phyloP scores from a whole-genome alignment of 2,329 filamentous ascomycete species.

The Trichoderma sp. region DNA sequence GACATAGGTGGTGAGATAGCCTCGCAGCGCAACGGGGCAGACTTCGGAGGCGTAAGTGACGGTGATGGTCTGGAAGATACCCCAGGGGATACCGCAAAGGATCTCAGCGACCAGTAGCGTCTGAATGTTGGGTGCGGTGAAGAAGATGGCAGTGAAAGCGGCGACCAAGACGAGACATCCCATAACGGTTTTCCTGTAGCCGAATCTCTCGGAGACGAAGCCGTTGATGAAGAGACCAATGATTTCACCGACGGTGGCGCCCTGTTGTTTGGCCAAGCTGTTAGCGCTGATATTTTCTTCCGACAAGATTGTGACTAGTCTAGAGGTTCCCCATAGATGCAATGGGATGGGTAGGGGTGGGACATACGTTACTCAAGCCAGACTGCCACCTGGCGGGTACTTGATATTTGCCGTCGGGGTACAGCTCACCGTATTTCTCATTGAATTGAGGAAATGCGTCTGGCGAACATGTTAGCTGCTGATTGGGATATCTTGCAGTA shows the following conservation, averaged over 20 bases:
- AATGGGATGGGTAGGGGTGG: background rate
- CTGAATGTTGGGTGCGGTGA: conserved; percentile 62
- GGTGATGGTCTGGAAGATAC: conserved; percentile 60
- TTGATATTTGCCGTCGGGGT: conserved; percentile 50
- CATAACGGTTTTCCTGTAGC: conserved; percentile 67
- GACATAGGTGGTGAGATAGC: conserved; percentile 72
- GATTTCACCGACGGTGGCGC: conserved; percentile 55
- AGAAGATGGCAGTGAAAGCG: conserved; percentile 64
- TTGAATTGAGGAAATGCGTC: conserved; percentile 60
- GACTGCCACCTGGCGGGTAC: conserved; percentile 65
- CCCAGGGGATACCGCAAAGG: conserved; percentile 63
- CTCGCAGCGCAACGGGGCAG: conserved; percentile 70
- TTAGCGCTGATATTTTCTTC: background rate
- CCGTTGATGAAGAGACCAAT: conserved; percentile 68
- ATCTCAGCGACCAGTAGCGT: conserved; percentile 63
- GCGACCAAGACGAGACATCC: conserved; percentile 54
- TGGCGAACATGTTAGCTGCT: conserved; percentile 22
- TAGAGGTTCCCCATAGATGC: background rate
- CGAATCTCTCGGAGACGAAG: conserved; percentile 65
- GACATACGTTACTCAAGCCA: conserved; percentile 55
- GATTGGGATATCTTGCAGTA: background rate
- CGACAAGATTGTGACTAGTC: background rate
- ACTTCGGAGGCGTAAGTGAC: conserved; percentile 72
- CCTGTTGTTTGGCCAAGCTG: conserved; percentile 19
- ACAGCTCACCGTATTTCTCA: conserved; percentile 55